Conservation (phyloP, 805 yeast genomes). For the Maudiozyma bulderi region DNA sequence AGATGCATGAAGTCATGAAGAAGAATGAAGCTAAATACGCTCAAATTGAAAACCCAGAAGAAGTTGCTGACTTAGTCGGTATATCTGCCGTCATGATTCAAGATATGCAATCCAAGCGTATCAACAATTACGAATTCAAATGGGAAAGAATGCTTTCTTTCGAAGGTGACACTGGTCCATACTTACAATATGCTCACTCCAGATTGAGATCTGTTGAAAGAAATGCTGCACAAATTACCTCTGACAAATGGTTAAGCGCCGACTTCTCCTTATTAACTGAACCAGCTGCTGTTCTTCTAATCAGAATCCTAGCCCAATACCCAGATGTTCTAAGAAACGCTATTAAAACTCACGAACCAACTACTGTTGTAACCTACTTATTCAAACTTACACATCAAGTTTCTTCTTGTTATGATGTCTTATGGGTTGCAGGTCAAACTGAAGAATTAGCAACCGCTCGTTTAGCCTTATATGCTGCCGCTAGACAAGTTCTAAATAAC, state of each 20-base stretch:
- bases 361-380: slow-evolving; percentile 86
- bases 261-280: slow-evolving; percentile 58
- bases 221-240: slow-evolving; percentile 47
- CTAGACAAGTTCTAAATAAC: slow-evolving; percentile 78
- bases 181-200: slow-evolving; percentile 95
- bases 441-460: slow-evolving; percentile 81
- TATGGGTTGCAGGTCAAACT: slow-evolving; percentile 96
- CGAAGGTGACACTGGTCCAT: slow-evolving; percentile 99
- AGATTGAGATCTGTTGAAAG: slow-evolving; percentile 92
- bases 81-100: slow-evolving; percentile 97
- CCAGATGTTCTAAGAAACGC: slow-evolving; percentile 86
- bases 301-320: slow-evolving; percentile 76
- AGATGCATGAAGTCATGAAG: slow-evolving; percentile 95
- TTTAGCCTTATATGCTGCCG: slow-evolving; percentile 81
- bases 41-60: slow-evolving; percentile 88
- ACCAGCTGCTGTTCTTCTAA: slow-evolving; percentile 57
- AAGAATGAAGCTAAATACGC: slow-evolving; percentile 83
- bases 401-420: slow-evolving; percentile 87
- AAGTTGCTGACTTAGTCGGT: slow-evolving; percentile 91
- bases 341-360: slow-evolving; percentile 77
- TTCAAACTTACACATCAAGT: slow-evolving; percentile 89
- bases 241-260: slow-evolving; percentile 37
- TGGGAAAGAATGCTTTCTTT: slow-evolving; percentile 98
- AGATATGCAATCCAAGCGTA: slow-evolving; percentile 96
- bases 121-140: slow-evolving; percentile 90